phyloP scores from a whole-genome alignment of 148 eudicot genomes.

The Vaccinium myrtillus region DNA sequence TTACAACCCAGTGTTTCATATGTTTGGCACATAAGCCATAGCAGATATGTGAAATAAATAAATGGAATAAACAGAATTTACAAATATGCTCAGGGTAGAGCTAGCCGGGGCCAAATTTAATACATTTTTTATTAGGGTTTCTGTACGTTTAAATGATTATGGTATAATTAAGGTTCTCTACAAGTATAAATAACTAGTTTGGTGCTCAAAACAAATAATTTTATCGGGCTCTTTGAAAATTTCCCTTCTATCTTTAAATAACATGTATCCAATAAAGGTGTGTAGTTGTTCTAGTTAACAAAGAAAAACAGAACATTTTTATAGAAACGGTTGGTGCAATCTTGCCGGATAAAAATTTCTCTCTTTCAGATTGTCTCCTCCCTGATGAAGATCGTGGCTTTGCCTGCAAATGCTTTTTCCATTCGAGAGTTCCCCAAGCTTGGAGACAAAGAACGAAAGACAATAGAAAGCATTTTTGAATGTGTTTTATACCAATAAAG shows the following conservation, averaged over 20 bases:
- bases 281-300: not conserved
- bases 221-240: not conserved
- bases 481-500: not conserved
- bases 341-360: not conserved
- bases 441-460: not conserved
- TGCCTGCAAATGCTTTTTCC: conserved; percentile 1
- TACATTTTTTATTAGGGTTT: not conserved
- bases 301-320: not conserved
- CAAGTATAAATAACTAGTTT: not conserved
- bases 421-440: not conserved
- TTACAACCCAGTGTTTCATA: not conserved
- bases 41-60: not conserved
- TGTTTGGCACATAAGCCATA: not conserved
- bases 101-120: not conserved
- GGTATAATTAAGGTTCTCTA: not conserved
- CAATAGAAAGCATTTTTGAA: not conserved
- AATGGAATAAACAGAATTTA: not conserved
- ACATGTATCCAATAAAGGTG: not conserved
- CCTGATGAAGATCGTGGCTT: not conserved
- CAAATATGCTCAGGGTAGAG: not conserved
- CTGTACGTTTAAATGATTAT: not conserved
- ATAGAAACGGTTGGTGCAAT: not conserved
- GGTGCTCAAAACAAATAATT: not conserved
- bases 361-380: not conserved
- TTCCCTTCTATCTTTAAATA: not conserved